Evolutionary conservation across 2,329 filamentous ascomycete genomes (phyloP), one percentile per base, ranked within the genome.

Genomic region (Fusarium sp.): DNA sequence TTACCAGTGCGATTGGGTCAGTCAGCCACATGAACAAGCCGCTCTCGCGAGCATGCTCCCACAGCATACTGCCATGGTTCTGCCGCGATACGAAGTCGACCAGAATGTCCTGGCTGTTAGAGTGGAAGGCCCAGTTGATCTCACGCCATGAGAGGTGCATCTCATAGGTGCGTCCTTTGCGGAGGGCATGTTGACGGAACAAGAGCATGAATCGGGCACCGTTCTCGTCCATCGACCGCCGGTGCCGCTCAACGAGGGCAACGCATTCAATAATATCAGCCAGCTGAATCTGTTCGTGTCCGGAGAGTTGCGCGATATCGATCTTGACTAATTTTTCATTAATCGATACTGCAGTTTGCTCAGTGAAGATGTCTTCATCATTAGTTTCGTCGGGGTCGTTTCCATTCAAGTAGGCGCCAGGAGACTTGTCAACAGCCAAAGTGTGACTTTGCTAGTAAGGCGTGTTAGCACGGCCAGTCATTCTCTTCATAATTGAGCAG

Each of bases 11-110:
- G 56, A 86, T 87, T 20, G 85, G 80, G 78, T 98, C 94, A 1
- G 89, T 88, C 68, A 99, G 85, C 95, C 96, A 99, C 90, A 98
- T 95, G 76, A 97, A 98, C 57, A 98, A 86, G 13, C 96, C 96
- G 70, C 92, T 93, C 76, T 97, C 92, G 46, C 92, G 87, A 3
- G 95, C 96, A 73, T 94, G 87, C 67, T 92, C 88, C 96, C 96
- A 99, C 9, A 91, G 82, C 82, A 98, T 85, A 62, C 88, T 91
- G 2, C 91, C 91, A 68, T 94, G 91, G 72, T 92, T 94, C 74
- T 97, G 93, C 21, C 88, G 85, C 13, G 90, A 89, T 12, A 97
- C 91, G 72, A 97, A 90, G 77, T 97, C 93, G 2, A 92, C 84
- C 20, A 98, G 83, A 38, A 98, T 94, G 76, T 98, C 95, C 79